phyloP scores from a whole-genome alignment of 2,329 filamentous ascomycete genomes.

The Zopfia rhizophila region DNA sequence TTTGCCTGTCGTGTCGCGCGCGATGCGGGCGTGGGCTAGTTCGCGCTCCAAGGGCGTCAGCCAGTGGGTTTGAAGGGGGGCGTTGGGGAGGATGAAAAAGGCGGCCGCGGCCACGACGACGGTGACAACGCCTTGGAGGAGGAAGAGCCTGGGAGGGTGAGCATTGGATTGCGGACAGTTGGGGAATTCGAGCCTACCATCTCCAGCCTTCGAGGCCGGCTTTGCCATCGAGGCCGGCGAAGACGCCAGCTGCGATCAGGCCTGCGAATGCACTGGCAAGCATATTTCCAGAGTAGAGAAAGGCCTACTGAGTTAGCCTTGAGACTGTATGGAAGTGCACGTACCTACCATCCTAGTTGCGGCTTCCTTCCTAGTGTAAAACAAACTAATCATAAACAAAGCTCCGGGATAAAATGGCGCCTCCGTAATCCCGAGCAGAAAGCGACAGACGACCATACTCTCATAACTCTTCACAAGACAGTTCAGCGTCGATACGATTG shows the following conservation, averaged over 20 bases:
- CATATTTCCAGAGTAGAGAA: constrained; percentile 53
- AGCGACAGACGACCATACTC: constrained; percentile 42
- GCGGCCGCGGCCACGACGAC: constrained; percentile 17
- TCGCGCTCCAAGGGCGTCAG: constrained; percentile 56
- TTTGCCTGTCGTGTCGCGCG: constrained; percentile 57
- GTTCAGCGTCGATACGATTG: constrained; percentile 42
- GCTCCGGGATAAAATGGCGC: constrained; percentile 47
- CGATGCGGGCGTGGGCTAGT: constrained; percentile 38
- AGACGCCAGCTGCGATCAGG: constrained; percentile 52
- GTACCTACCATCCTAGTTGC: constrained; percentile 43
- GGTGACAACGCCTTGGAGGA: constrained; percentile 53
- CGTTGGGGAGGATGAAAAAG: constrained; percentile 37
- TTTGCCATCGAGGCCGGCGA: constrained; percentile 49
- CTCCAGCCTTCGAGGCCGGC: constrained; percentile 54
- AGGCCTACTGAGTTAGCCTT: too few relatives aligned
- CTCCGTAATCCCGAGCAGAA: constrained; percentile 40
- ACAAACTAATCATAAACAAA: constrained; percentile 47
- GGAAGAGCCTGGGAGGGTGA: too few relatives aligned
- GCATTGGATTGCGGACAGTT: too few relatives aligned
- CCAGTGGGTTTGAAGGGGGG: constrained; percentile 54
- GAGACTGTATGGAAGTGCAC: too few relatives aligned
- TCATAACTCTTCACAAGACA: constrained; percentile 40
- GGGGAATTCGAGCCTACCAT: too few relatives aligned
- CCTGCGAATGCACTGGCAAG: constrained; percentile 55
- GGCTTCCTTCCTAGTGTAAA: constrained; percentile 50